Evolutionary conservation across 2,329 filamentous ascomycete genomes (phyloP).

Genomic region (Trichoderma lentiforme): DNA sequence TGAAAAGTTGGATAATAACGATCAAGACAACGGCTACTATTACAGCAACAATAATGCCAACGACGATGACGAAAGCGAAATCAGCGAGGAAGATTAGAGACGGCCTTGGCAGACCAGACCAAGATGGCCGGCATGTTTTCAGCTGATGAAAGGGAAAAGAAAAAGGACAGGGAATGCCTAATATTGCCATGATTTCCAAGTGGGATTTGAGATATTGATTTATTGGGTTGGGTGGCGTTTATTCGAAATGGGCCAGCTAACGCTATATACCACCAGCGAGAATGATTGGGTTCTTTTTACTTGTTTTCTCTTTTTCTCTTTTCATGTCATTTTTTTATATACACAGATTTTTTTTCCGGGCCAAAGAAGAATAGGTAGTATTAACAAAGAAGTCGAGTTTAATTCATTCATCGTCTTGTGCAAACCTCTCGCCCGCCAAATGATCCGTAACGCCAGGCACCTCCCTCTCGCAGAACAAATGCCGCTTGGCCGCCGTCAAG

Average conservation of each 20-base stretch:
- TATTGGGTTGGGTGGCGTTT: not conserved
- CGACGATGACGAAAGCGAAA: constrained; percentile 59
- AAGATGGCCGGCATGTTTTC: not conserved
- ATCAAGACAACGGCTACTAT: constrained; percentile 37
- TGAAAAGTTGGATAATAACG: constrained; percentile 52
- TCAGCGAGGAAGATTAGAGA: constrained; percentile 61
- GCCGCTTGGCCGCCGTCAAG: constrained; percentile 37
- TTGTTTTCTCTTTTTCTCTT: not conserved
- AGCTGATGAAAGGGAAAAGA: not conserved
- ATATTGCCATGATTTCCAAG: not conserved
- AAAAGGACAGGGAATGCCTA: not conserved
- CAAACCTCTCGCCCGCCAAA: constrained; percentile 26
- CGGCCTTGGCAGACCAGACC: not conserved
- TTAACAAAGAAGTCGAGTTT: not conserved
- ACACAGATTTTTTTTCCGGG: not conserved
- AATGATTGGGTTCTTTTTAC: not conserved
- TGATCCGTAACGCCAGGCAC: constrained; percentile 49
- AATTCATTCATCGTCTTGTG: constrained; percentile 1
- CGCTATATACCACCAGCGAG: constrained; percentile 8
- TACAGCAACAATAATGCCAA: constrained; percentile 21
- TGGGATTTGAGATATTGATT: not conserved
- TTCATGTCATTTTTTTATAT: not conserved
- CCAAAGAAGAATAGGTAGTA: constrained; percentile 17
- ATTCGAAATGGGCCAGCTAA: not conserved
- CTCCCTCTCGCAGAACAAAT: constrained; percentile 44